Base-by-base conservation (phyloP, 2,329 filamentous ascomycete genomes). In the Aspergillus carbonarius region DNA sequence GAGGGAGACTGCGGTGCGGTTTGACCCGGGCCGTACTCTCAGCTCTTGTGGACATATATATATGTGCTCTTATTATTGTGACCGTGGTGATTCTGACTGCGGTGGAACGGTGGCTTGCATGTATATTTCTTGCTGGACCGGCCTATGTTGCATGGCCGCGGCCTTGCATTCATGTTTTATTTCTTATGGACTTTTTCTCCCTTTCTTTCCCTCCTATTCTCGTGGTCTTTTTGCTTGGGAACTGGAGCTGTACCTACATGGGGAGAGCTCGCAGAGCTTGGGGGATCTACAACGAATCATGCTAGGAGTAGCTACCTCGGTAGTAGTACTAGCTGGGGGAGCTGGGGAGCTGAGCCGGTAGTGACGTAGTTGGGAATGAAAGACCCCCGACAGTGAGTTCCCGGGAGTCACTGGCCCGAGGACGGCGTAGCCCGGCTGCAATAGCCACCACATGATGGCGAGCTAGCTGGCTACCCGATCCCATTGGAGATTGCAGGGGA, bases 1-100 rank as follows among this genome's bases (percentile, higher is more conserved):
- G 50, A 47, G 49, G 23, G 46, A 8, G 48, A 56, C 54, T 57
- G 49, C 53, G 52, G 56, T 55, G 59, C 59, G 57, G 60, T 57
- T 60, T n/a, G 44, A 18, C 35, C 30, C 15, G 51, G n/a, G 27
- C 32, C 10, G 42, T n/a, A 50, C 52, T 58, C 50, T 60, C 55
- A 40, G 54, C 60, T 59, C 53, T 50, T 54, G 30, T 53, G 30
- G 23, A 58, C 48, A 59, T 57, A 53, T 6, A 17, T 34, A 54
- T 37, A 27, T 52, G 15, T 40, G 15, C 23, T 9, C 25, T 40
- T 25, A 42, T 35, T 35, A 42, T 35, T 17, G 18, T 44, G 23
- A 20, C 17, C 25, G 44, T 48, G 44, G 30, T 47, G 25, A 48
- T 48, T 48, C n/a, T 27, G 44, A 8, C 44, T 32, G 44, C 44